Base-by-base conservation (phyloP, 2,329 filamentous ascomycete species). In the Talaromyces sp. region DNA sequence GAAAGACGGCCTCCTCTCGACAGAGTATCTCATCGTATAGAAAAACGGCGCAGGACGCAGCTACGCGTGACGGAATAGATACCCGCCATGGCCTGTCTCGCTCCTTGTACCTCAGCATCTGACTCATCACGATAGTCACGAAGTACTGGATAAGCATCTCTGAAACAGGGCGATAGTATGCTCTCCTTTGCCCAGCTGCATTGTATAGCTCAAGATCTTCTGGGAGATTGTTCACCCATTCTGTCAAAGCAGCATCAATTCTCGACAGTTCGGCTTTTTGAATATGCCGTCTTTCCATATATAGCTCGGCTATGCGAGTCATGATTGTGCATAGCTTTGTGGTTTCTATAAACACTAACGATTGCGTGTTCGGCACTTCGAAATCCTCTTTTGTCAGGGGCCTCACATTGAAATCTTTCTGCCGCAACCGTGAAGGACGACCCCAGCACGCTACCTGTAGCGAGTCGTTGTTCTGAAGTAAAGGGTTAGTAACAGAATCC, bases 11-110 rank as follows among this genome's bases (percentile, higher is more conserved):
- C 31, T 63, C 47, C 35, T 66, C 52, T 50, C 64, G 35, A 9
- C 45, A 63, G 22, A 43, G 33, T 58, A 57, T 66, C 11, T 63
- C 52, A 37, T 63, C 64, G 52, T 66, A 66, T 33, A 59, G 41
- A 27, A 47, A 39, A 66, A 43, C 9, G n/a, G 58, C 58, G 47
- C 57, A 65, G 0, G 57, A 65, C 19, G 63, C 60, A 24, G 60
- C 60, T 49, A 65, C 14, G 16, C 45, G 58, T 37, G 60, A 62
- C n/a, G 24, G 24, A 41, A 56, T 11, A 62, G 63, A 62, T 14
- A 58, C 43, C 43, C 45, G 19, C 27, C 45, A 49, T 13, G 37
- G 50, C 27, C 62, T 47, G 7, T 59, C 52, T 19, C 14, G 59
- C 27, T 58, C 43, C 10, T 59, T 58, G 31, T 37, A 39, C 56